phyloP scores from a whole-genome alignment of 257 asterid species.

The Eustoma russellianum region DNA sequence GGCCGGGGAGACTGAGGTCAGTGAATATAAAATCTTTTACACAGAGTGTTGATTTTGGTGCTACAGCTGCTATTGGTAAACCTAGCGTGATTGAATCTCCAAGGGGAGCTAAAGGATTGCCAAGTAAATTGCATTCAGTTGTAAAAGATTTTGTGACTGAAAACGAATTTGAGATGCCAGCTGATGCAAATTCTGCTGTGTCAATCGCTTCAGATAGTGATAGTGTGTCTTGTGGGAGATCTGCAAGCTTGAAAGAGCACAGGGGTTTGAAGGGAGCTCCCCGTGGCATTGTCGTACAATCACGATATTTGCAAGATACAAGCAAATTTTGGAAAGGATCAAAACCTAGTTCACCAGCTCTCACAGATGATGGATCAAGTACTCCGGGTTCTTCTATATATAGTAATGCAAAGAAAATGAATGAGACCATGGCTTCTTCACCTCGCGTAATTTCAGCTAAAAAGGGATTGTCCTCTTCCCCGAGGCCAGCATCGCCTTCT shows the following conservation, averaged over 20 bases:
- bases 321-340: slow-evolving; percentile 26
- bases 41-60: slow-evolving; percentile 61
- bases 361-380: slow-evolving; percentile 23
- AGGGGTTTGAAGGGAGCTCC: slow-evolving; percentile 34
- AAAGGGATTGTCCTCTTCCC: slow-evolving; percentile 59
- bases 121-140: slow-evolving; percentile 24
- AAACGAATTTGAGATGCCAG: slow-evolving; percentile 11
- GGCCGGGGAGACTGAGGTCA: slow-evolving; percentile 78
- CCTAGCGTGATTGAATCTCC: slow-evolving; percentile 41
- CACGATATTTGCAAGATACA: slow-evolving; percentile 48
- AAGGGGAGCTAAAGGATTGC: slow-evolving; percentile 21
- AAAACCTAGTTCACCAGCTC: slow-evolving; percentile 42
- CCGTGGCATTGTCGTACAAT: slow-evolving; percentile 51
- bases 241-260: slow-evolving; percentile 20
- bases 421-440: slow-evolving; percentile 36
- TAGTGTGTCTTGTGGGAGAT: slow-evolving; percentile 48
- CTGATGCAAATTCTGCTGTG: slow-evolving; percentile 18
- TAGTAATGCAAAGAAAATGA: slow-evolving; percentile 29
- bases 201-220: slow-evolving; percentile 49
- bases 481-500: slow-evolving; percentile 61
- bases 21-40: slow-evolving; percentile 40
- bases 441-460: slow-evolving; percentile 27
- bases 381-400: slow-evolving; percentile 25
- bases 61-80: slow-evolving; percentile 19
- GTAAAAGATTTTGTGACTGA: slow-evolving; percentile 21